A percentile compares a stretch with the other conserved stretches of the same genome.
These are phyloP conservation scores for Ogataea wickerhamii DNA, from an alignment of 805 yeast genomes.

Conservation along the genomic window DNA sequence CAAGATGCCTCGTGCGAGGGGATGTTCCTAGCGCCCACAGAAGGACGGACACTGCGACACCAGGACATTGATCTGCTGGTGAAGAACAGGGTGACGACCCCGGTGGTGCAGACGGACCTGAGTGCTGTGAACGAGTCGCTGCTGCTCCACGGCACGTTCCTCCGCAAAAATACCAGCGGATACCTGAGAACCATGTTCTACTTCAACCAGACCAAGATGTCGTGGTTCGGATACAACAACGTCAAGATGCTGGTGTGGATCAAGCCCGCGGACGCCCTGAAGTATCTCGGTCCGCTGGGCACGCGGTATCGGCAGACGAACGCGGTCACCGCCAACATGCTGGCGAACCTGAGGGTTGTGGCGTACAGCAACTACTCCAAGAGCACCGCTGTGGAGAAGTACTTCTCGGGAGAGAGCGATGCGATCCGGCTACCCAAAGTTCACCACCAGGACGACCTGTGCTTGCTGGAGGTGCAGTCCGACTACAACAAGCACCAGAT, in stretches of 20 bases:
- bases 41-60: slow-evolving; percentile 18
- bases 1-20: slow-evolving; percentile 15
- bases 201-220: slow-evolving; percentile 27
- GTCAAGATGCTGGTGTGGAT: slow-evolving; percentile 73
- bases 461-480: slow-evolving; percentile 32
- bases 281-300: slow-evolving; percentile 56
- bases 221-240: slow-evolving; percentile 40
- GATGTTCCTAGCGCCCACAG: slow-evolving; percentile 14
- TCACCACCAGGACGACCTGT: slow-evolving; percentile 21
- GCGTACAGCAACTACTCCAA: slow-evolving; percentile 38
- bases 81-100: slow-evolving; percentile 41
- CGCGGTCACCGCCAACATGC: slow-evolving; percentile 61
- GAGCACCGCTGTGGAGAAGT: slow-evolving; percentile 12
- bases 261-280: slow-evolving; percentile 55
- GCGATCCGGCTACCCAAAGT: slow-evolving; percentile 23
- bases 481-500: slow-evolving; percentile 27
- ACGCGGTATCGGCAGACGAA: slow-evolving; percentile 54
- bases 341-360: slow-evolving; percentile 53
- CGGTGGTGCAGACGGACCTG: slow-evolving; percentile 18
- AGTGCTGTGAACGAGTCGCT: slow-evolving; percentile 26
- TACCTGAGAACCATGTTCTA: slow-evolving; percentile 39
- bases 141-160: slow-evolving; percentile 29
- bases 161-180: slow-evolving; percentile 53
- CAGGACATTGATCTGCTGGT: slow-evolving; percentile 30
- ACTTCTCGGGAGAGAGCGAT: slow-evolving; percentile 11